Evolutionary conservation across 441 rosid genomes (phyloP).

Genomic region (Populus hybrid): DNA sequence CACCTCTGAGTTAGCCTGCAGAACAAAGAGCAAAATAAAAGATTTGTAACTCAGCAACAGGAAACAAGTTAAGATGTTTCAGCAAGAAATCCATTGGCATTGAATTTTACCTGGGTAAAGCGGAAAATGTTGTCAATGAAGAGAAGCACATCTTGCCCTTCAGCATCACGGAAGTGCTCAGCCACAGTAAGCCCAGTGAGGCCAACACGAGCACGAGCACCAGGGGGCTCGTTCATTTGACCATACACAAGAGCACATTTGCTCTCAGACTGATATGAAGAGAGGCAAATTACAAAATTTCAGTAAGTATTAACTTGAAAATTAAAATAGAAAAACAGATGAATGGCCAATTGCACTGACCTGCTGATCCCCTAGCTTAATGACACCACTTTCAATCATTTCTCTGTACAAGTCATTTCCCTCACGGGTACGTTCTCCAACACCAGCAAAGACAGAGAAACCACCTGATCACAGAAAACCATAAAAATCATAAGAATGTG

Average conservation of each 20-base stretch:
- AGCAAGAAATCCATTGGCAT: background rate
- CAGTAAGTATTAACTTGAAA: background rate
- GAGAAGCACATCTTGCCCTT: conserved; percentile 97
- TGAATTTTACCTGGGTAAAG: conserved; percentile 70
- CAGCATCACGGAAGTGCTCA: conserved; percentile 97
- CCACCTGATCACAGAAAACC: conserved; percentile 59
- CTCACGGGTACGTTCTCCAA: conserved; percentile 94
- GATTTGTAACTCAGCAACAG: conserved; percentile 6
- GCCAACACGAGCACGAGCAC: conserved; percentile 99
- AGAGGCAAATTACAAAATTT: background rate
- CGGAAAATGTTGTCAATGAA: conserved; percentile 97
- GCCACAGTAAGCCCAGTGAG: conserved; percentile 97
- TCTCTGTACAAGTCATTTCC: conserved; percentile 97
- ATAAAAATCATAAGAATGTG: background rate
- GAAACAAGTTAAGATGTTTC: background rate
- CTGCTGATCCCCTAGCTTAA: conserved; percentile 96
- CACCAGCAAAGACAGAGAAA: conserved; percentile 98
- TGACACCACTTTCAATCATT: conserved; percentile 99
- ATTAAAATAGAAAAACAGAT: background rate
- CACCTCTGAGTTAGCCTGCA: conserved; percentile 96
- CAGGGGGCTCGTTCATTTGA: conserved; percentile 99
- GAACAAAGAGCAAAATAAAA: background rate
- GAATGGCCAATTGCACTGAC: conserved; percentile 24
- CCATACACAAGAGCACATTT: conserved; percentile 99
- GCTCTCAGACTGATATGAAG: conserved; percentile 62